These are phyloP conservation scores for Aspergillus sp. DNA, from an alignment of 2,329 filamentous ascomycete genomes.

Conservation along the genomic window DNA sequence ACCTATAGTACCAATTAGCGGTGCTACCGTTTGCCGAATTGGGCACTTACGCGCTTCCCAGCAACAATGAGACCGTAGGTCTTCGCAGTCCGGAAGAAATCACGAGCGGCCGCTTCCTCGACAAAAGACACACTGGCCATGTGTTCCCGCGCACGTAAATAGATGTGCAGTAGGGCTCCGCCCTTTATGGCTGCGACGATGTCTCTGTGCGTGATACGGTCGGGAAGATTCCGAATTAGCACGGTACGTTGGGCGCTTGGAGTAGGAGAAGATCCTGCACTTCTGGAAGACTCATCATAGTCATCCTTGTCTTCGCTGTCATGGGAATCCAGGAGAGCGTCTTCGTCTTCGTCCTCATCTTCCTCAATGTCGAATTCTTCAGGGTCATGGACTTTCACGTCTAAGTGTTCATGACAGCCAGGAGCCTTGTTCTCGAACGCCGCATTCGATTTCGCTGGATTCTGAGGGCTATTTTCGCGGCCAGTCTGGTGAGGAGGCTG, in stretches of 20 bases:
- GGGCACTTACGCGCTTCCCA: slow-evolving; percentile 63
- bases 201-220: slow-evolving; percentile 65
- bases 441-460: neutral
- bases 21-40: neutral
- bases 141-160: slow-evolving; percentile 60
- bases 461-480: neutral
- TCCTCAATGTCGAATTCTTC: slow-evolving; percentile 5
- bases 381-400: neutral
- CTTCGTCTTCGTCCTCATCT: slow-evolving; percentile 24
- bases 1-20: slow-evolving; percentile 52
- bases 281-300: slow-evolving; percentile 22
- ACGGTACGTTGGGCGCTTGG: slow-evolving; percentile 44
- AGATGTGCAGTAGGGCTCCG: slow-evolving; percentile 70
- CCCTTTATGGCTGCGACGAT: slow-evolving; percentile 67
- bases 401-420: neutral
- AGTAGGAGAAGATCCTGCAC: slow-evolving; percentile 18
- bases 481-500: neutral
- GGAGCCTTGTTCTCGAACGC: neutral
- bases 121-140: slow-evolving; percentile 71
- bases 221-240: slow-evolving; percentile 63
- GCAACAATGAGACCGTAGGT: slow-evolving; percentile 69
- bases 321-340: slow-evolving; percentile 26
- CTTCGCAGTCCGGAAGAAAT: slow-evolving; percentile 67
- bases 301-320: slow-evolving; percentile 30
- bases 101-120: slow-evolving; percentile 60